phyloP scores from a whole-genome alignment of 768 basidiomycete species.

The Boletus rubropictus region DNA sequence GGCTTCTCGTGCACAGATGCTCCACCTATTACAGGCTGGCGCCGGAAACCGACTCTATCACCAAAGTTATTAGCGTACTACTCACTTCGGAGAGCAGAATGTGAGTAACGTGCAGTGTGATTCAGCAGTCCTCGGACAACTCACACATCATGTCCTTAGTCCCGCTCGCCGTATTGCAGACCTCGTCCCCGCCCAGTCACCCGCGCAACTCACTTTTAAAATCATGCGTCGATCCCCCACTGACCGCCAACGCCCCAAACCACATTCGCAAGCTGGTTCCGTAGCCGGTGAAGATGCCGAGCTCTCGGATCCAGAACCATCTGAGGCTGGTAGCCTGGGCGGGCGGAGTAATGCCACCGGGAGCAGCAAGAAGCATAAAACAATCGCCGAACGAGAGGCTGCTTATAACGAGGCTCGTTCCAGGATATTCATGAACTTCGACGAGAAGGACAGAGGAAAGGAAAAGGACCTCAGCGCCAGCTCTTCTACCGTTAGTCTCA shows the following conservation, averaged over 20 bases:
- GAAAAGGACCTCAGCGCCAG: conserved; percentile 71
- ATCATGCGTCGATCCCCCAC: conserved; percentile 69
- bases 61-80: conserved; percentile 57
- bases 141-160: conserved; percentile 35
- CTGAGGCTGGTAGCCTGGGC: conserved; percentile 72
- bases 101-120: conserved; percentile 40
- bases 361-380: conserved; percentile 63
- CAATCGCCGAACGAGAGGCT: conserved; percentile 80
- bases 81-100: conserved; percentile 64
- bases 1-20: conserved; percentile 81
- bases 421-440: conserved; percentile 80
- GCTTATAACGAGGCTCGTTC: conserved; percentile 86
- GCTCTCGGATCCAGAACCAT: conserved; percentile 72
- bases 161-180: conserved; percentile 67
- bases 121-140: background rate
- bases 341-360: conserved; percentile 61
- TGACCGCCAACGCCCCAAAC: conserved; percentile 51
- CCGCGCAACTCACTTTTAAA: conserved; percentile 73
- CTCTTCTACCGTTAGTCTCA: conserved; percentile 67
- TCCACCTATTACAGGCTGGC: conserved; percentile 73
- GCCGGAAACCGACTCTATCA: conserved; percentile 60
- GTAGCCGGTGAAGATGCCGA: conserved; percentile 72
- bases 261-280: conserved; percentile 69
- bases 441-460: conserved; percentile 62
- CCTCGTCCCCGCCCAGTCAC: conserved; percentile 68